These are phyloP conservation scores for Penicillium freii DNA, from an alignment of 2,329 filamentous ascomycete species.

Conservation along the genomic window DNA sequence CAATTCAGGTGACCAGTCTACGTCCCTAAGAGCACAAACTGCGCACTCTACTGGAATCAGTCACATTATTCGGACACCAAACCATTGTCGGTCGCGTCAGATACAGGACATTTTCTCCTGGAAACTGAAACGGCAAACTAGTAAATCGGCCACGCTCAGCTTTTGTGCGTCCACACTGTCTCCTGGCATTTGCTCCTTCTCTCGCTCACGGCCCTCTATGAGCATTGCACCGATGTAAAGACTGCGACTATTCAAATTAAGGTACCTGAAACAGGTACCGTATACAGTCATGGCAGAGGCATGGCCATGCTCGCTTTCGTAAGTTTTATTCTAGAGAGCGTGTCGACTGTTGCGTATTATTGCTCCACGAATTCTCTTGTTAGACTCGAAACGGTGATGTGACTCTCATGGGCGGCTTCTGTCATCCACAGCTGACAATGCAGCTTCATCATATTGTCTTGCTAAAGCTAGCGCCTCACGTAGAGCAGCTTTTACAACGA, in stretches of 20 bases:
- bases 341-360: background rate
- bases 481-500: background rate
- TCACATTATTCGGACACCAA: too few species aligned
- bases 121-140: too few species aligned
- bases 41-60: too few species aligned
- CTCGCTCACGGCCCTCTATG: too few species aligned
- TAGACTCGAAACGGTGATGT: constrained; percentile 7
- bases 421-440: constrained; percentile 6
- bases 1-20: too few species aligned
- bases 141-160: too few species aligned
- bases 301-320: constrained; percentile 11
- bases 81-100: too few species aligned
- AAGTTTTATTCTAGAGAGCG: background rate
- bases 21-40: too few species aligned
- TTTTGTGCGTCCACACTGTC: too few species aligned
- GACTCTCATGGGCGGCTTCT: constrained; percentile 11
- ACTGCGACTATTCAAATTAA: background rate
- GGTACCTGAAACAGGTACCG: constrained; percentile 1
- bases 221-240: too few species aligned
- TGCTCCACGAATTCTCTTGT: background rate
- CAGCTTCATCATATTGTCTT: constrained; percentile 2
- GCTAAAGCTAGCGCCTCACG: constrained; percentile 5
- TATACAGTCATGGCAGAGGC: constrained; percentile 12
- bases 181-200: too few species aligned
- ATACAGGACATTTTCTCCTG: too few species aligned